Evolutionary conservation across 179 eudicot genomes (phyloP).

Genomic region (Dionaea muscipula): DNA sequence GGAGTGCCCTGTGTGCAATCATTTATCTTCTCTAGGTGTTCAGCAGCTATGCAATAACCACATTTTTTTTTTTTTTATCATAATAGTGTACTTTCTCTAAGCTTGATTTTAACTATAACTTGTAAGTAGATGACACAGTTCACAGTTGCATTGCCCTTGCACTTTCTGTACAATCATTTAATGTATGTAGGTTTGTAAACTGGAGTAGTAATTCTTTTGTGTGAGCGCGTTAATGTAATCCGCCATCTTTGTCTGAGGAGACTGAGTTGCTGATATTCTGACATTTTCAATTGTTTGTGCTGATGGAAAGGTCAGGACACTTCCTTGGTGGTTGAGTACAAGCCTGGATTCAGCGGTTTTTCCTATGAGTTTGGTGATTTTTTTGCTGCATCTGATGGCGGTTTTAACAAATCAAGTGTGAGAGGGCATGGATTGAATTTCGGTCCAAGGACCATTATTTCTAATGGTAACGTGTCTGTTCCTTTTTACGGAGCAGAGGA

Average conservation of each 20-base stretch:
- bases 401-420: conserved; percentile 14
- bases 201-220: not conserved
- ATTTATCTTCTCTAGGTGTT: no score
- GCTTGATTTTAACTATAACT: no score
- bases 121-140: no score
- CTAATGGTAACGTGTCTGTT: conserved; percentile 17
- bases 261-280: conserved; percentile 5
- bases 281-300: conserved; percentile 5
- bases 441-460: conserved; percentile 13
- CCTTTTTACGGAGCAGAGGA: conserved; percentile 17
- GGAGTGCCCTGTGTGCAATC: no score
- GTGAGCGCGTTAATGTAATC: not conserved
- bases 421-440: conserved; percentile 8
- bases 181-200: no score
- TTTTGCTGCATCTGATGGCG: conserved; percentile 27
- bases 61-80: no score
- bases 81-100: no score
- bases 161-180: no score
- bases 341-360: conserved; percentile 19
- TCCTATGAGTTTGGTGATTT: conserved; percentile 22
- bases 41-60: no score
- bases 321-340: conserved; percentile 17
- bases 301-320: conserved; percentile 28
- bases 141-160: no score
- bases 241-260: not conserved